Percentiles rank a stretch among this genome's conserved stretches.
phyloP scores from a whole-genome alignment of 1,284 basidiomycete species.

The Mycosarcoma mackinlayi region DNA sequence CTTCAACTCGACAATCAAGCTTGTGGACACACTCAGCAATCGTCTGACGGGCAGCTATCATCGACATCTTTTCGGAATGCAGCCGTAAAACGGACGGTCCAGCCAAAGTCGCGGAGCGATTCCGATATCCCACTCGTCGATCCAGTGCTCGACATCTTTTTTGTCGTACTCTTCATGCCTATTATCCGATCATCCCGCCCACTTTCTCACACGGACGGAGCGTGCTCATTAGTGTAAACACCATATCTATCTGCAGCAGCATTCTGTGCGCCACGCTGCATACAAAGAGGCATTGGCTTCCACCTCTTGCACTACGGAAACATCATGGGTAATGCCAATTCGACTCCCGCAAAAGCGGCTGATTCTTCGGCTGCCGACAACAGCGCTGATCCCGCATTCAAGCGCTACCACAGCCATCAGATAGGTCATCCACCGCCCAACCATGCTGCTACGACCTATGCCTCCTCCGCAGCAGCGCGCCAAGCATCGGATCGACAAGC shows the following conservation, averaged over 20 bases:
- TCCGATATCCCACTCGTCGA: neutral
- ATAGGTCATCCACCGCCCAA: neutral
- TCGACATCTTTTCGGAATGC: conserved; percentile 9
- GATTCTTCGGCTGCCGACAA: conserved; percentile 11
- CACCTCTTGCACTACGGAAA: no score
- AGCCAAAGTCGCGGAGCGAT: neutral
- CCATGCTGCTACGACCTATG: neutral
- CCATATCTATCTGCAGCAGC: no score
- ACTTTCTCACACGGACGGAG: no score
- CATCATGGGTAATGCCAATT: conserved; percentile 46
- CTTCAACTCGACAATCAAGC: neutral
- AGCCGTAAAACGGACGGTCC: neutral
- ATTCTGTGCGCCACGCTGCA: no score
- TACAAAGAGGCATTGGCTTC: no score
- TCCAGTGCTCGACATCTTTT: neutral
- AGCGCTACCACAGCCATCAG: conserved; percentile 29
- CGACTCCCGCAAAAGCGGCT: conserved; percentile 22
- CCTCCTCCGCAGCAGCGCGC: conserved; percentile 9
- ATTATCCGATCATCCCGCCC: neutral
- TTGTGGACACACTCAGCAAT: neutral
- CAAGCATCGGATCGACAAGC: conserved; percentile 9
- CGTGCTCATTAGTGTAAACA: no score
- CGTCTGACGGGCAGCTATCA: neutral
- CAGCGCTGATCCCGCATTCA: conserved; percentile 17
- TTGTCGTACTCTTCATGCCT: no score